These are phyloP conservation scores for Coleophoma eucalyptorum DNA, from an alignment of 2,329 filamentous ascomycete species.

Conservation along the genomic window DNA sequence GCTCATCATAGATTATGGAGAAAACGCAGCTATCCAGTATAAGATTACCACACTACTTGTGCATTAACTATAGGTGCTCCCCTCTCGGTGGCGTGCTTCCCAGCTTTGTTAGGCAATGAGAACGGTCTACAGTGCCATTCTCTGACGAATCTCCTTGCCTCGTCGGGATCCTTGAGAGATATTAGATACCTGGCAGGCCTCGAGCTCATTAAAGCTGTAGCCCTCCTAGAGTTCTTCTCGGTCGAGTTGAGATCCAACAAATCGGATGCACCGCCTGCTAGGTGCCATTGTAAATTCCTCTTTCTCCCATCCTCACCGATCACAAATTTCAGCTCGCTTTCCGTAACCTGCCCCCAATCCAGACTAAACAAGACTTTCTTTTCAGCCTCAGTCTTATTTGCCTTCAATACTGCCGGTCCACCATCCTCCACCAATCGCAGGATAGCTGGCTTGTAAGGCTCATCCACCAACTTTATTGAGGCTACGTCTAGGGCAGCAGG, in stretches of 20 bases:
- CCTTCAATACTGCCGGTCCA: conserved; percentile 20
- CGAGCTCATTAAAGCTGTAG: background rate
- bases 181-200: conserved; percentile 20
- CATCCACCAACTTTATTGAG: conserved; percentile 26
- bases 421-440: conserved; percentile 29
- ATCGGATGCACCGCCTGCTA: conserved; percentile 13
- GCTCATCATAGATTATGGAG: conserved; percentile 2
- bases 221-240: background rate
- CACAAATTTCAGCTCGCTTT: conserved; percentile 12
- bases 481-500: conserved; percentile 35
- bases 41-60: conserved; percentile 42
- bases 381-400: conserved; percentile 13
- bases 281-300: conserved; percentile 27
- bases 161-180: conserved; percentile 23
- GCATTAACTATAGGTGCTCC: conserved; percentile 35
- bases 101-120: conserved; percentile 25
- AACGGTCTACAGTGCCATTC: conserved; percentile 48
- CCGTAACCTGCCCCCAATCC: conserved; percentile 13
- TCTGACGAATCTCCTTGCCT: conserved; percentile 39
- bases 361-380: conserved; percentile 23
- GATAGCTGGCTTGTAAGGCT: conserved; percentile 28
- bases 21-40: conserved; percentile 1
- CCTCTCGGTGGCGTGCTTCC: conserved; percentile 27
- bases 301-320: conserved; percentile 21
- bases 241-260: background rate